Evolutionary conservation across 225 moss, liverwort and hornwort genomes (phyloP), one percentile per base, ranked within the genome.

Genomic region (Sphagnum contortum): DNA sequence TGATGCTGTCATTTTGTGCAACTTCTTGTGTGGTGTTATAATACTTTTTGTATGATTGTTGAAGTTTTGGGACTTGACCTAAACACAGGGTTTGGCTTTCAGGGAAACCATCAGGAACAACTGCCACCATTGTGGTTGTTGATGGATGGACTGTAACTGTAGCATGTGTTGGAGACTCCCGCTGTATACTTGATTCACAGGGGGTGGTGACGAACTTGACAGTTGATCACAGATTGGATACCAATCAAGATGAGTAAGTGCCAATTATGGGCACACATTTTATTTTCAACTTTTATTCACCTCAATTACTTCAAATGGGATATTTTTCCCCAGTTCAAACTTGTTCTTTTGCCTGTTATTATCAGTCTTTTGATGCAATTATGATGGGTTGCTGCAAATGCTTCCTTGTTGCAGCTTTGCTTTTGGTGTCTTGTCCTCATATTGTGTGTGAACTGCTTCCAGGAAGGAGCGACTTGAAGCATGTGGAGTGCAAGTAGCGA

Each of bases 111-210:
- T 92, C 92, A 10, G 92, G 89, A 14, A 89, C 92, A 6, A 92
- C 92, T 6, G 92, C 76, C 49, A 92, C 89, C 9, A 73, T 92
- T 3, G 92, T 92, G 64, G 87, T 92, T 13, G 79, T 92, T 61
- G 89, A 92, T 64, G 88, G 89, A 57, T 92, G 78, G 83, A 89
- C 81, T 14, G 79, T 92, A 44, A 89, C 92, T 8, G 87, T 81
- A 11, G 89, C 92, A 47, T 92, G 87, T 12, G 92, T 92, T 10
- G 92, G 92, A 52, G 92, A 92, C 73, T 92, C 92, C 8, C 83
- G 92, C 0, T 89, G 89, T 66, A 79, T 92, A 53, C 72, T 92
- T 13, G 87, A 89, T 45, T 77, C 81, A 3, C 80, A 83, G 59
- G 89, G 89, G 9, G 71, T 68, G 3, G 81, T 89, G 44, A 74